A percentile compares a stretch with the other conserved stretches of the same genome.
Conservation (phyloP, 371 early-diverging fungal genomes). For the Rhizopus delemar region DNA sequence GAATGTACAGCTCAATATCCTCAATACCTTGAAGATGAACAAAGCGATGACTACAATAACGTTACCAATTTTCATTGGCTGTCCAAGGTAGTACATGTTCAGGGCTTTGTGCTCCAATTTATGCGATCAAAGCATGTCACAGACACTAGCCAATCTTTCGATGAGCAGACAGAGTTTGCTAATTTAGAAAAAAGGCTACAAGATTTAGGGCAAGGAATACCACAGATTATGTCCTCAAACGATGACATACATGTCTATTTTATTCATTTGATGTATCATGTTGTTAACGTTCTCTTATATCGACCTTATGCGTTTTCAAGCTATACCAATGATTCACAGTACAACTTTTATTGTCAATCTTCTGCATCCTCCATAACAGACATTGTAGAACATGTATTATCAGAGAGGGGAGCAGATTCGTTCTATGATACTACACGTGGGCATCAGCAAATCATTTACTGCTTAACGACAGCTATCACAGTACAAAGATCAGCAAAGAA, state of each 20-base stretch:
- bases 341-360: slow-evolving; percentile 27
- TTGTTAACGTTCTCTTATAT: slow-evolving; percentile 19
- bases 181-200: slow-evolving; percentile 13
- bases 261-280: slow-evolving; percentile 26
- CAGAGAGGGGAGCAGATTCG: slow-evolving; percentile 20
- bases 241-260: slow-evolving; percentile 7
- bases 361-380: slow-evolving; percentile 36
- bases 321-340: background rate
- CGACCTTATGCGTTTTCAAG: slow-evolving; percentile 21
- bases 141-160: background rate
- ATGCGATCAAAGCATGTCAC: slow-evolving; percentile 27
- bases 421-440: slow-evolving; percentile 34
- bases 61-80: slow-evolving; percentile 38
- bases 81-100: slow-evolving; percentile 35
- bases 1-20: slow-evolving; percentile 34
- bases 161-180: slow-evolving; percentile 10
- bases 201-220: slow-evolving; percentile 11
- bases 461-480: slow-evolving; percentile 41
- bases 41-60: slow-evolving; percentile 13
- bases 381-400: slow-evolving; percentile 25
- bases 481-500: slow-evolving; percentile 19
- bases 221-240: background rate
- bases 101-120: slow-evolving; percentile 35
- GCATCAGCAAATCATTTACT: slow-evolving; percentile 43
- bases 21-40: slow-evolving; percentile 25